phyloP scores from a whole-genome alignment of 192 early-diverging fungal species.

The Podila epicladia region DNA sequence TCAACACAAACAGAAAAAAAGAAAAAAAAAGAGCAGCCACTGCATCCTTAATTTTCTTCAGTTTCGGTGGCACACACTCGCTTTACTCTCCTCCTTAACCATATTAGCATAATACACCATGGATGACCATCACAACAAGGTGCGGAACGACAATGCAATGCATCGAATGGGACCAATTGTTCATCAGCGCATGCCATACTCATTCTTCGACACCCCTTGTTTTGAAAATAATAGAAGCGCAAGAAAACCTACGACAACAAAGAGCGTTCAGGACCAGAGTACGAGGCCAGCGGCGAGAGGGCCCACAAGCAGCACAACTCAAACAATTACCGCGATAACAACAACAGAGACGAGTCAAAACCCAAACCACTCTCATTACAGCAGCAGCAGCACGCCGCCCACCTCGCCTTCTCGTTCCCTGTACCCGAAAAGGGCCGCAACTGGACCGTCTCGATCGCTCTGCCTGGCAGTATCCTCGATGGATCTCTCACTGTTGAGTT shows the following conservation, averaged over 20 bases:
- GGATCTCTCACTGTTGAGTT: constrained; percentile 69
- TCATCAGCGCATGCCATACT: background rate
- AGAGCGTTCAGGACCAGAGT: constrained; percentile 54
- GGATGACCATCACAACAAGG: constrained; percentile 2
- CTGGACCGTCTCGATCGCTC: constrained; percentile 72
- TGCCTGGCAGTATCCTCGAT: constrained; percentile 73
- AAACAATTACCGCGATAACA: background rate
- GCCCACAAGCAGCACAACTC: constrained; percentile 23
- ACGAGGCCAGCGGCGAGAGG: constrained; percentile 19
- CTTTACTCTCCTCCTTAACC: background rate
- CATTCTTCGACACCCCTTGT: background rate
- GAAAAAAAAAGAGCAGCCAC: constrained; percentile 4
- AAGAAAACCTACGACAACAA: constrained; percentile 56
- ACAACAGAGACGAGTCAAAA: constrained; percentile 17
- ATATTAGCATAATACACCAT: background rate
- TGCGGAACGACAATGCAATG: background rate
- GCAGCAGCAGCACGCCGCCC: constrained; percentile 47
- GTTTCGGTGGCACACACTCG: too few relatives aligned
- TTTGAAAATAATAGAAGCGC: constrained; percentile 13
- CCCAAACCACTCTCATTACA: constrained; percentile 39
- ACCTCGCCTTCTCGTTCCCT: constrained; percentile 44
- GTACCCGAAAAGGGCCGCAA: constrained; percentile 48
- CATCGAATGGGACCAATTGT: background rate
- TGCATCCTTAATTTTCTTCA: background rate
- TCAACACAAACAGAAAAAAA: constrained; percentile 2